A percentile compares a stretch with the other conserved stretches of the same genome.
These are phyloP conservation scores for Ricinus communis DNA, from an alignment of 345 rosid genomes.

Conservation along the genomic window DNA sequence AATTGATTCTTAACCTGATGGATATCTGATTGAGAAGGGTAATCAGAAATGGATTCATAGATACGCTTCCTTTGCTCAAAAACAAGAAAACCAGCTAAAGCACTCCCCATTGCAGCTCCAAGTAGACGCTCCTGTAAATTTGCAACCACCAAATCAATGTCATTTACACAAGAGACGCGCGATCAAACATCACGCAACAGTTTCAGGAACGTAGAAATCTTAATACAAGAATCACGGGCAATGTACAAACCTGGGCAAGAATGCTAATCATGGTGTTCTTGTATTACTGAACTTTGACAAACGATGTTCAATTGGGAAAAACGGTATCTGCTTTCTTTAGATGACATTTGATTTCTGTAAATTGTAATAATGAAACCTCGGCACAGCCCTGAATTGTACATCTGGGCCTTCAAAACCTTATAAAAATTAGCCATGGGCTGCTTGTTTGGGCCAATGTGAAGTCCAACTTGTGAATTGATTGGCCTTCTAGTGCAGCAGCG, in stretches of 20 bases:
- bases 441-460: background rate
- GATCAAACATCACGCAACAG: background rate
- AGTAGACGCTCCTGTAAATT: conserved; percentile 69
- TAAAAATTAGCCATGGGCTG: background rate
- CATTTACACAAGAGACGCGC: background rate
- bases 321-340: no score
- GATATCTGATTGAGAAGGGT: conserved; percentile 29
- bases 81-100: conserved; percentile 52
- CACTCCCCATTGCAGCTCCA: conserved; percentile 68
- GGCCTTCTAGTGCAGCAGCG: no score
- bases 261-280: conserved; percentile 53
- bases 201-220: background rate
- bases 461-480: no score
- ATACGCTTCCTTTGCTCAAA: conserved; percentile 72
- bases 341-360: no score
- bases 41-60: conserved; percentile 49
- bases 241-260: conserved; percentile 53
- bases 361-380: background rate
- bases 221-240: background rate
- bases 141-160: background rate
- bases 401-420: no score
- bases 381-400: no score
- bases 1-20: conserved; percentile 44
- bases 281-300: background rate
- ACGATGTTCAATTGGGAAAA: background rate